Base-by-base conservation (phyloP, 2,329 filamentous ascomycete species). In the Xylariaceae sp. region DNA sequence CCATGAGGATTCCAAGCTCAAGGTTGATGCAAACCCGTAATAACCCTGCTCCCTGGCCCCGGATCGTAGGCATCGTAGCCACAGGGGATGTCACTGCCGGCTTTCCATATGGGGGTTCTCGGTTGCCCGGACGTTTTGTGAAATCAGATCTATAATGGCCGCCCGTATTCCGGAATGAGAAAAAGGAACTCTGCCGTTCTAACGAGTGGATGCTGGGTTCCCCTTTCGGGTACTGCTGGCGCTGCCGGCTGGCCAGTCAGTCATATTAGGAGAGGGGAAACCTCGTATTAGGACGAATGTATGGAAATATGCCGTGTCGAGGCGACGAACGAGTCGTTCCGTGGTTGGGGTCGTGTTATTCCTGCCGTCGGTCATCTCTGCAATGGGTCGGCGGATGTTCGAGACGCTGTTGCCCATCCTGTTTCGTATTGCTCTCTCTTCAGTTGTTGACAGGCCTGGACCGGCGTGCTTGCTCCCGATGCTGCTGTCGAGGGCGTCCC, bases 401-500 rank as follows among this genome's bases (percentile, higher is more conserved):
- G 46, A 3, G 52, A 39, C 52, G 66, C 66, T 1, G 67, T 69
- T 12, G 66, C 71, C 72, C 72, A 74, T 6, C 71, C 71, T 7
- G 68, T 68, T 55, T 73, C 72, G 52, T 73, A 71, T 0, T 68
- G 61, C 16, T 68, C 65, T 41, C 67, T 66, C 48, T 62, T 70
- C 51, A 63, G 63, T 43, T 61, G 67, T 41, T 61, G 64, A 45
- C 62, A 65, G 18, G 55, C 57, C 36, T 65, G 64, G 18, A 62
- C 60, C 1, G 62, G 57, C 16, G 63, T 65, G 44, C 53, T 58
- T 30, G 63, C 54, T 39, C 57, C 56, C 10, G 65, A 61, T 13
- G 55, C 55, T 10, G 60, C 60, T 16, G 59, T 60, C 13, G 60
- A 59, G 29, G 60, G 57, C 21, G 64, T 63, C 18, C 59, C 60